phyloP scores from a whole-genome alignment of 805 yeast species.

The Cyberlindnera subsufficiens region DNA sequence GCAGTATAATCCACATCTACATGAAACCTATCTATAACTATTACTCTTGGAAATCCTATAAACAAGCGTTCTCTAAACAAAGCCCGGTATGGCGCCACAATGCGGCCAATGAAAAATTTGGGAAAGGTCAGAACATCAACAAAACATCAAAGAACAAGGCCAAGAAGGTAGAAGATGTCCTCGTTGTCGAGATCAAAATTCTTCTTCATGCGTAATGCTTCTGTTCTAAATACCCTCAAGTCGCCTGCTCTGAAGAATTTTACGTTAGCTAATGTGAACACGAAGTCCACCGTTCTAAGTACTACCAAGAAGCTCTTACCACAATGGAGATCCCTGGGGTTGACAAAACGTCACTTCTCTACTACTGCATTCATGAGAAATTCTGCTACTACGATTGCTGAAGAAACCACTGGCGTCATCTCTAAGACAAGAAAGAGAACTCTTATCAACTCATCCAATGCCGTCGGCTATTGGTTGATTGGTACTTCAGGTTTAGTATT shows the following conservation, averaged over 20 bases:
- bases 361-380: background rate
- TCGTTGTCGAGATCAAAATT: conserved; percentile 45
- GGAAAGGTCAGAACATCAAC: conserved; percentile 4
- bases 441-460: conserved; percentile 31
- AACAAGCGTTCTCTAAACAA: background rate
- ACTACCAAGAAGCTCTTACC: conserved; percentile 3
- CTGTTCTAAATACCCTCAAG: conserved; percentile 32
- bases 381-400: background rate
- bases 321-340: conserved; percentile 1
- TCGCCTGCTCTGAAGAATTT: conserved; percentile 16
- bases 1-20: no score
- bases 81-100: conserved; percentile 5
- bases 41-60: no score
- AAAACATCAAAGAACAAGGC: background rate
- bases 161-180: conserved; percentile 10
- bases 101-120: conserved; percentile 13
- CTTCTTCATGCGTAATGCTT: conserved; percentile 51
- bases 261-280: conserved; percentile 5
- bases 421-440: conserved; percentile 13
- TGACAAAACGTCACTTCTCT: background rate
- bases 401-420: background rate
- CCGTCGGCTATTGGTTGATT: conserved; percentile 82
- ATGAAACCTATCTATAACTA: no score
- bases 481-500: conserved; percentile 87
- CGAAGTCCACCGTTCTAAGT: conserved; percentile 4